Percentiles rank a stretch among this genome's conserved stretches.
phyloP scores from a whole-genome alignment of 305 asterid species.

The Fraxinus ornus region DNA sequence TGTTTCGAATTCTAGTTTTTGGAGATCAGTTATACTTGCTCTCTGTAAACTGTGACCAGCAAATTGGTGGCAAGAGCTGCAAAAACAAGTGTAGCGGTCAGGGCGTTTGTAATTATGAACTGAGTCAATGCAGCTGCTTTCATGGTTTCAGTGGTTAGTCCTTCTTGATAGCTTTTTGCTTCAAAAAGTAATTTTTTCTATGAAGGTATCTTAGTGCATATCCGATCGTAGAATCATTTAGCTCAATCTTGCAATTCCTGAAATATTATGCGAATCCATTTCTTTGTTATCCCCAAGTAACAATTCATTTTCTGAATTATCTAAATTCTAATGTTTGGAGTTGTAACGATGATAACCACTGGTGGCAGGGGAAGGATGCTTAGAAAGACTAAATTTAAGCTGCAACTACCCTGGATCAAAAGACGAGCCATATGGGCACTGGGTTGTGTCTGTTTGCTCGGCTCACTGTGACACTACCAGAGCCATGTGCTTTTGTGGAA shows the following conservation, averaged over 20 bases:
- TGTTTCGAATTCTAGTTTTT: constrained; percentile 11
- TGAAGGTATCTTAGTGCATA: neutral
- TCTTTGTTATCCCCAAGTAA: neutral
- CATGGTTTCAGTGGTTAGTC: constrained; percentile 86
- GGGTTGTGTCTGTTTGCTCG: constrained; percentile 91
- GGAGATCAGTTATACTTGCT: constrained; percentile 22
- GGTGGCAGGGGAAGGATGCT: constrained; percentile 79
- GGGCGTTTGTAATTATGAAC: constrained; percentile 80
- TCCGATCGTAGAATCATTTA: neutral
- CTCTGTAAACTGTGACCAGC: constrained; percentile 41
- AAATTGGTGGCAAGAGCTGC: constrained; percentile 84
- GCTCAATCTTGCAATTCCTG: neutral
- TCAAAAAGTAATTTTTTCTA: neutral
- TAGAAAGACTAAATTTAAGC: constrained; percentile 55
- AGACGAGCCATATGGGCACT: constrained; percentile 66
- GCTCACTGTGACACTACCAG: constrained; percentile 81
- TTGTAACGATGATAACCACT: neutral
- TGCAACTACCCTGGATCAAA: constrained; percentile 70
- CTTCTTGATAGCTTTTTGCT: neutral
- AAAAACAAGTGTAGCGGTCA: constrained; percentile 67
- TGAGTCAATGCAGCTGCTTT: constrained; percentile 93
- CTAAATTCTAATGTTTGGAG: constrained; percentile 20
- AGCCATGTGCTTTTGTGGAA: constrained; percentile 98
- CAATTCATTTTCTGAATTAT: constrained; percentile 7
- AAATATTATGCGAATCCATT: neutral